Conservation (phyloP, 805 yeast genomes). For the Hanseniaspora guilliermondii region DNA sequence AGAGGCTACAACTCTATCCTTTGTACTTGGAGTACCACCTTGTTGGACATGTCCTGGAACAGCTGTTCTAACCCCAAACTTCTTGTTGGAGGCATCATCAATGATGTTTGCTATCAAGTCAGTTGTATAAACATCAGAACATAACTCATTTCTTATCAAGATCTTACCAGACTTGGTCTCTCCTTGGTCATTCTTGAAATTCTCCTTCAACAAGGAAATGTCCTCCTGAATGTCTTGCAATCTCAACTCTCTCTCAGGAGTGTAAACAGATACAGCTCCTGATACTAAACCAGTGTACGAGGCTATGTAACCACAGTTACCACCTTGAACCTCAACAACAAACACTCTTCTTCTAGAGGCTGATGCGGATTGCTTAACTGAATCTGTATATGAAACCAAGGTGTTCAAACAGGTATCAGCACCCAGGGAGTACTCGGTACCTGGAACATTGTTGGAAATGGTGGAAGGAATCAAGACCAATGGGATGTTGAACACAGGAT, state of each 20-base stretch:
- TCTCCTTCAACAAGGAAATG: conserved; percentile 52
- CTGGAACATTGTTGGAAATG: conserved; percentile 69
- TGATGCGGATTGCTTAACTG: conserved; percentile 67
- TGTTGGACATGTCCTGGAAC: conserved; percentile 82
- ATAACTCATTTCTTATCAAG: conserved; percentile 68
- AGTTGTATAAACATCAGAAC: conserved; percentile 57
- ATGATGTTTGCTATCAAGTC: conserved; percentile 59
- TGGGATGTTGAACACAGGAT: conserved; percentile 74
- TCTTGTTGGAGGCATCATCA: conserved; percentile 47
- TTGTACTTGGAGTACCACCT: conserved; percentile 65
- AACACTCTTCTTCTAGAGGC: conserved; percentile 68
- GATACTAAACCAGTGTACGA: conserved; percentile 53
- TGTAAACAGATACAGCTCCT: conserved; percentile 74
- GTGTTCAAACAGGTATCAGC: conserved; percentile 65
- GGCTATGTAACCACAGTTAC: conserved; percentile 70
- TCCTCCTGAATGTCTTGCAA: conserved; percentile 64
- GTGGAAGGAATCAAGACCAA: conserved; percentile 71
- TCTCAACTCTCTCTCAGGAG: conserved; percentile 73
- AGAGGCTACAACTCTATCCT: conserved; percentile 64
- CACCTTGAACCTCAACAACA: conserved; percentile 77
- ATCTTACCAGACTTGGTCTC: conserved; percentile 75
- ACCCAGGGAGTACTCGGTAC: conserved; percentile 67
- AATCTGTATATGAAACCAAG: conserved; percentile 60
- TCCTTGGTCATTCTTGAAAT: conserved; percentile 64
- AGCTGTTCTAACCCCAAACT: conserved; percentile 68